Base-by-base conservation (phyloP, 2,329 filamentous ascomycete species). In the Sclerotinia borealis region DNA sequence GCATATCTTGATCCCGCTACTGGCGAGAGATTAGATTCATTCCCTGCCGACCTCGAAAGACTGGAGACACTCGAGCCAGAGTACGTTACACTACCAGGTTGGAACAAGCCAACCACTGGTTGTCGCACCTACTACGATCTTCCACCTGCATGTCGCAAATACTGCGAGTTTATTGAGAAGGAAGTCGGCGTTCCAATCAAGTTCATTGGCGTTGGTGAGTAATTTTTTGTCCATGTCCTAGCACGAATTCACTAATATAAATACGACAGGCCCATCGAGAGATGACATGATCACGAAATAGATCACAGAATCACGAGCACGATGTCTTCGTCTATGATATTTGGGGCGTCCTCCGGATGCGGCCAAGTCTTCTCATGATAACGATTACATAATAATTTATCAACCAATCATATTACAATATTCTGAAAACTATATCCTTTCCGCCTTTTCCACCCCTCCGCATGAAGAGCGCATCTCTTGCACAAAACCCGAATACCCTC, bases 21-120 rank as follows among this genome's bases (percentile, higher is more conserved):
- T 0, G 77, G 77, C 49, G 72, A 82, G 71, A 77, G 78, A 62
- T 75, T 89, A 13, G 79, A 83, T 22, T 84, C 81, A 15, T 91
- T 89, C 80, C 89, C 83, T 5, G 85, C 87, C 9, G 83, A 89
- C 70, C 79, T 85, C 19, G 77, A 79, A 48, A 74, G 81, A 41
- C 78, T 91, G 19, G 81, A 82, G 34, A 78, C 79, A 59, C 80
- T 85, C 0, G 62, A 64, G 22, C 43, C 56, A n/a, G 56, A 64
- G 6, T 61, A 64, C 39, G 80, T 85, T 70, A 88, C 86, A 60
- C 75, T 92, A 64, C 80, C 83, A 22, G 89, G 89, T 54, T 92
- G 89, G 89, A 81, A 89, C 72, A 80, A 79, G 72, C 78, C 82
- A 41, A 92, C 85, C 0, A 85, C 92, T 91, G 71, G 78, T 91